Evolutionary conservation across 2,329 filamentous ascomycete genomes (phyloP), one percentile per base, ranked within the genome.

Genomic region (Trichoderma harzianum): DNA sequence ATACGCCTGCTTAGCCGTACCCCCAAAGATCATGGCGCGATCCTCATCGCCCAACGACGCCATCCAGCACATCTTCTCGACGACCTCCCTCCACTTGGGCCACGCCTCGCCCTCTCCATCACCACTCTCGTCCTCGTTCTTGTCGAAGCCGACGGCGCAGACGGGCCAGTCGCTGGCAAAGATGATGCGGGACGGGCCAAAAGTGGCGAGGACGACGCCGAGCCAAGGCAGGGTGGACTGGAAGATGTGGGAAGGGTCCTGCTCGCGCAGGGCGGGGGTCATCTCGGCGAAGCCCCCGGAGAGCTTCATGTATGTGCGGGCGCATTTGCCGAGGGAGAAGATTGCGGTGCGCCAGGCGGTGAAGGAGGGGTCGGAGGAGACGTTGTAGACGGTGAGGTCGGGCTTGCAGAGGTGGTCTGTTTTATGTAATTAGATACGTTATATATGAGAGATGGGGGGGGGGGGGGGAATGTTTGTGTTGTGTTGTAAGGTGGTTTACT

Each of bases 161-260:
- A 98, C 91, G 2, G 95, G 95, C 95, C 95, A 98, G 81, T 98
- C 94, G 74, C 92, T 95, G 28, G 92, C 95, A 81, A 96, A 98
- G 91, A 98, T 94, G 78, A 96, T 87, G 74, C 93, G 87, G 26
- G 84, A 79, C 0, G 92, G 83, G 1, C 92, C 90, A 78, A 97
- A 98, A 1, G 87, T 87, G 32, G 90, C 87, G 67, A 97, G 88
- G 0, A 95, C 83, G 67, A 91, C 88, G 73, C 90, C 88, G 2
- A 93, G 87, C 91, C 93, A 97, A 28, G 91, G 90, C 72, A 87
- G 85, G 24, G 93, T 85, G 53, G 86, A 86, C 73, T 87, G 83
- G 74, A 93, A 90, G 71, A 94, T 87, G 43, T 88, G 85, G 71
- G 87, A 83, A 39, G 86, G 79, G 11, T 85, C 80, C 30, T 85